Conservation (phyloP, 2,329 filamentous ascomycete species). For the Cercospora nicotianae region DNA sequence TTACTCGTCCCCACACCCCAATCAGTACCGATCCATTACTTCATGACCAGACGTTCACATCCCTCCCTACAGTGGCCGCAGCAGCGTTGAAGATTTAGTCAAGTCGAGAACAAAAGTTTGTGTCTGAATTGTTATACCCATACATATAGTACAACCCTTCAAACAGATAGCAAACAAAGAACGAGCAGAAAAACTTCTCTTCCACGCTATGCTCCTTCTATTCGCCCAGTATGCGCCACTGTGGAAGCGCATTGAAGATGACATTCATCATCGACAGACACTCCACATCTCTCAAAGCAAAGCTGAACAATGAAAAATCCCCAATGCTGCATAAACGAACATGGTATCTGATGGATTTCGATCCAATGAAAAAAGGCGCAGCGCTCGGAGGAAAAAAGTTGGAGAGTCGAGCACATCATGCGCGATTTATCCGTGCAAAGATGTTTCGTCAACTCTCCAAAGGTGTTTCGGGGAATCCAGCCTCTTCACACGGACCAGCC, state of each 20-base stretch:
- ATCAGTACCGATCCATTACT: neutral
- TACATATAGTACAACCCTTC: neutral
- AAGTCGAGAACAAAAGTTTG: neutral
- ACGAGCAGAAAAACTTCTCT: neutral
- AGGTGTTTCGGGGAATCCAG: slow-evolving; percentile 8
- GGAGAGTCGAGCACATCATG: neutral
- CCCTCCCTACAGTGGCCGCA: neutral
- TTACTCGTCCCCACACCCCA: neutral
- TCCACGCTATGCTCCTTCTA: slow-evolving; percentile 1
- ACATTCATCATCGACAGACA: neutral
- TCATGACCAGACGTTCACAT: neutral
- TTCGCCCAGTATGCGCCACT: neutral
- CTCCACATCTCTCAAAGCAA: neutral
- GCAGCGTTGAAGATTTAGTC: neutral
- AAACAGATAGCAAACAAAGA: neutral
- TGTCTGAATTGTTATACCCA: neutral
- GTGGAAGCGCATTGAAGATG: neutral
- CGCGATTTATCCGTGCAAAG: neutral
- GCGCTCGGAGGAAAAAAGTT: neutral
- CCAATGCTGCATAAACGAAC: slow-evolving; percentile 29
- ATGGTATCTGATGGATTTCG: slow-evolving; percentile 29
- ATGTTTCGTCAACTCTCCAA: neutral
- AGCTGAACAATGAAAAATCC: slow-evolving; percentile 2
- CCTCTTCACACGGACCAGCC: slow-evolving; percentile 20
- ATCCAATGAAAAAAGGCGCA: slow-evolving; percentile 5